A percentile compares a stretch with the other conserved stretches of the same genome.
Evolutionary conservation across 2,329 filamentous ascomycete genomes (phyloP).

Genomic region (Sordariomycetes sp.): DNA sequence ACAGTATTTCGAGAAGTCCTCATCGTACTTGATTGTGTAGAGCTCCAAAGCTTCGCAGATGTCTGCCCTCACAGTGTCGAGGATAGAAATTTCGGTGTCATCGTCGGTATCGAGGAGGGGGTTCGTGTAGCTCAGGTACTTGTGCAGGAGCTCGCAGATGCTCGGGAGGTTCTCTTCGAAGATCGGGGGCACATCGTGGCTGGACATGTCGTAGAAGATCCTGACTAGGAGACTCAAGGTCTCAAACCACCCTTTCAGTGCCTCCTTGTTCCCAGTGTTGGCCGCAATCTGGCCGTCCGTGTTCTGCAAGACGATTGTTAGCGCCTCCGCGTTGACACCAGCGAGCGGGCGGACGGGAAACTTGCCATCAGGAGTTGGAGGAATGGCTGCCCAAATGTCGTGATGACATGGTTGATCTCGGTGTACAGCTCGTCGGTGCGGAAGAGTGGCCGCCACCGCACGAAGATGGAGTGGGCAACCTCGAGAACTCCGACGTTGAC

Average conservation of each 20-base stretch:
- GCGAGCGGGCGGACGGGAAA: not conserved
- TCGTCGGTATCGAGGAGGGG: slow-evolving; percentile 73
- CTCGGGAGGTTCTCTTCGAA: slow-evolving; percentile 80
- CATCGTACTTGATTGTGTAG: slow-evolving; percentile 90
- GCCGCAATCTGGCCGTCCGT: slow-evolving; percentile 63
- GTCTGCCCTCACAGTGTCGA: slow-evolving; percentile 83
- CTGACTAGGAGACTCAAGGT: slow-evolving; percentile 83
- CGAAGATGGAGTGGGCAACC: slow-evolving; percentile 97
- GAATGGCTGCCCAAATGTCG: slow-evolving; percentile 75
- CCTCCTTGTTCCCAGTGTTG: slow-evolving; percentile 64
- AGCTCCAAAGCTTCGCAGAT: slow-evolving; percentile 87
- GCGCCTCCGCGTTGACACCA: not conserved
- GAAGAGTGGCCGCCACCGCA: slow-evolving; percentile 89
- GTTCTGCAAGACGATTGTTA: slow-evolving; percentile 27
- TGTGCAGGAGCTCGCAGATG: slow-evolving; percentile 74
- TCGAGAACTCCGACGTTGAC: slow-evolving; percentile 91
- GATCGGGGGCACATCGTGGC: slow-evolving; percentile 86
- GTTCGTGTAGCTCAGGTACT: slow-evolving; percentile 87
- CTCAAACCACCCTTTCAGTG: slow-evolving; percentile 68
- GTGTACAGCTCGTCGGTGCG: slow-evolving; percentile 85
- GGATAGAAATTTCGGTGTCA: slow-evolving; percentile 73
- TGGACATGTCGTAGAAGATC: slow-evolving; percentile 93
- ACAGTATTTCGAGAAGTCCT: slow-evolving; percentile 76
- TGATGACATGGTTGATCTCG: slow-evolving; percentile 92
- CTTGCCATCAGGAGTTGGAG: slow-evolving; percentile 65